Base-by-base conservation (phyloP, 1,139 yeast genomes). In the Pneumocystis sp. region DNA sequence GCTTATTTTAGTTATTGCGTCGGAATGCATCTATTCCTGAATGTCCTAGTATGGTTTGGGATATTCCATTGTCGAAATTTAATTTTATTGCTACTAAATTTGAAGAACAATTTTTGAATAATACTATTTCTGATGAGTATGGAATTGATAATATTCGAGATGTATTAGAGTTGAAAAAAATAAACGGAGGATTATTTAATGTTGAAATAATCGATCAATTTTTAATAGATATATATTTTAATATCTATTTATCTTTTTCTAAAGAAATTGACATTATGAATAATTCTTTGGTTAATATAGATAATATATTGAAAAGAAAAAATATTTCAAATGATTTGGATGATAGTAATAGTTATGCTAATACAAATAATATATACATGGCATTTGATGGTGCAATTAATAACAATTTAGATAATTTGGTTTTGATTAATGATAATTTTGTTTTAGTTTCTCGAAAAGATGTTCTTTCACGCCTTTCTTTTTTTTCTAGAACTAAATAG, bases 101-200 rank as follows among this genome's bases (percentile, higher is more conserved):
- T n/a, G 65, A 61, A 29, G 59, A 50, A 15, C 31, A 42, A 2
- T 50, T 50, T n/a, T 50, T 50, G 34, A 25, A 25, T 25, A 25
- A 21, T 19, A 25, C 34, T 21, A 12, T 8, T 50, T 25, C 21
- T 21, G 34, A 50, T 50, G 15, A 5, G 21, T 29, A 39, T 42
- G 62, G 44, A 15, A 57, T 66, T 29, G 37, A 40, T 44, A 25
- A 63, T 31, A 44, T 66, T 45, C 64, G 65, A 12, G 66, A 66
- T 40, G 50, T 65, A 15, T 19, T 61, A 25, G 68, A 66, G 5
- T 35, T 66, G 42, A 39, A 66, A n/a, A 62, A 63, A 42, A 59
- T 66, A 59, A 66, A 66, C 19, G 65, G 66, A 12, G 65, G 65
- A 2, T 62, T 66, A 10, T 66, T 65, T 44, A 64, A 65, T 17